Base-by-base conservation (phyloP, 208 protist genomes). In the Novymonas esmeraldas region DNA sequence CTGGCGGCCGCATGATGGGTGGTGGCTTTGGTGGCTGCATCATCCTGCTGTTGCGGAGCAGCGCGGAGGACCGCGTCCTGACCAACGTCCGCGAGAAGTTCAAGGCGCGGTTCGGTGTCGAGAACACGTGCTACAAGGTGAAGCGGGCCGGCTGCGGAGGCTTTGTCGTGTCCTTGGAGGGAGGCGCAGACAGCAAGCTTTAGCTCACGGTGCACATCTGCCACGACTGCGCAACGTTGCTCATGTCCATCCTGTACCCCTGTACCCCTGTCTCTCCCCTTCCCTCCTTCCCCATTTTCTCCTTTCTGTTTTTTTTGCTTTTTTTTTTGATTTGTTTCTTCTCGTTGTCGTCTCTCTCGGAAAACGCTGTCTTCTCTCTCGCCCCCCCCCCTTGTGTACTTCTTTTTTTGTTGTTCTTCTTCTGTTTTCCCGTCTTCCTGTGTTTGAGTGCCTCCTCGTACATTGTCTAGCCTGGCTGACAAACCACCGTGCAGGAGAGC, bases 11-110 rank as follows among this genome's bases (percentile, higher is more conserved):
- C 42, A 84, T 97, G 89, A 96, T 93, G 75, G 93, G 93, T 26
- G 90, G 89, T 29, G 93, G 93, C 39, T 97, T 97, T 73, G 93
- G 93, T 38, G 93, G 93, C 26, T 96, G 93, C 76, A 80, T 91
- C 11, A 76, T 95, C 20, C 61, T 86, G 63, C 77, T 93, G 3
- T 70, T 93, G 14, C 74, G 82, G 46, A 73, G 73, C 33, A 73
- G 62, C 20, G 77, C 78, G 0, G 34, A 79, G 54, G 79, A 90
- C n/a, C 70, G 81, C 14, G 84, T 90, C n/a, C 62, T 80, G 13
- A 59, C 61, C 29, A 62, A 72, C 50, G 82, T 90, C 6, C 79
- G 69, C n/a, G 60, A 83, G 18, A 59, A 70, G 41, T 93, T 89
- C 72, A 77, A 87, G 71, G 73, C 62, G 7, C 68, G 73, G 42